phyloP scores from a whole-genome alignment of 2,329 filamentous ascomycete species.

The Fusarium brevicatenulatum region DNA sequence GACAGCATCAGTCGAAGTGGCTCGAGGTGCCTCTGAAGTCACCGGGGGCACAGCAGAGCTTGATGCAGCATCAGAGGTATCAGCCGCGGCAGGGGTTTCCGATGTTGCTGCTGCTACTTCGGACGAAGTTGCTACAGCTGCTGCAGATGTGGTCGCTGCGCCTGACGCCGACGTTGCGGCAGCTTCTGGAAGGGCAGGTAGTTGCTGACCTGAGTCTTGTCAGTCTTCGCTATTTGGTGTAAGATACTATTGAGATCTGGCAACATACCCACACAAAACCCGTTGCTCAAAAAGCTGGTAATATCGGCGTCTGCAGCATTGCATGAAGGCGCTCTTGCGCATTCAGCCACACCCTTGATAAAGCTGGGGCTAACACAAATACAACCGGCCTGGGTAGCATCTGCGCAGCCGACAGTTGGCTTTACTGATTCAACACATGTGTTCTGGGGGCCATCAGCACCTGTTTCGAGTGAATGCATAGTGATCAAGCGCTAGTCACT shows the following conservation, averaged over 20 bases:
- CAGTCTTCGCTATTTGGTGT: neutral
- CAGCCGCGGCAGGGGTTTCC: constrained; percentile 3
- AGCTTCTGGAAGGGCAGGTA: constrained; percentile 20
- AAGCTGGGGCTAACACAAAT: constrained; percentile 53
- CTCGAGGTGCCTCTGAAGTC: constrained; percentile 11
- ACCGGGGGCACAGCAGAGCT: neutral
- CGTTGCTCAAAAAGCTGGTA: constrained; percentile 23
- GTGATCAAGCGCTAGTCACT: constrained; percentile 27
- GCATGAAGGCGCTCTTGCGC: constrained; percentile 46
- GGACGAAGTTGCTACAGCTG: constrained; percentile 9
- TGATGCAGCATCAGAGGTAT: constrained; percentile 13
- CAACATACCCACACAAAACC: constrained; percentile 42
- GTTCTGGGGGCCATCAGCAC: constrained; percentile 30
- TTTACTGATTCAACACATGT: constrained; percentile 24
- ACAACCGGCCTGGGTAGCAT: constrained; percentile 49
- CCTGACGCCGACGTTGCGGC: constrained; percentile 12
- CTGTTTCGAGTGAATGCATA: neutral
- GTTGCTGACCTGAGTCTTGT: constrained; percentile 21
- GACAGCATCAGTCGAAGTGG: constrained; percentile 1
- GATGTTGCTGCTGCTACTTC: constrained; percentile 17
- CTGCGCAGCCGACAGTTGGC: constrained; percentile 38
- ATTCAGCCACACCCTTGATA: constrained; percentile 53
- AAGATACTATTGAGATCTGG: neutral
- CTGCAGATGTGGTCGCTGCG: constrained; percentile 11
- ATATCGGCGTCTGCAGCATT: constrained; percentile 39